phyloP scores from a whole-genome alignment of 2,329 filamentous ascomycete genomes.

The Trichophyton equinum region DNA sequence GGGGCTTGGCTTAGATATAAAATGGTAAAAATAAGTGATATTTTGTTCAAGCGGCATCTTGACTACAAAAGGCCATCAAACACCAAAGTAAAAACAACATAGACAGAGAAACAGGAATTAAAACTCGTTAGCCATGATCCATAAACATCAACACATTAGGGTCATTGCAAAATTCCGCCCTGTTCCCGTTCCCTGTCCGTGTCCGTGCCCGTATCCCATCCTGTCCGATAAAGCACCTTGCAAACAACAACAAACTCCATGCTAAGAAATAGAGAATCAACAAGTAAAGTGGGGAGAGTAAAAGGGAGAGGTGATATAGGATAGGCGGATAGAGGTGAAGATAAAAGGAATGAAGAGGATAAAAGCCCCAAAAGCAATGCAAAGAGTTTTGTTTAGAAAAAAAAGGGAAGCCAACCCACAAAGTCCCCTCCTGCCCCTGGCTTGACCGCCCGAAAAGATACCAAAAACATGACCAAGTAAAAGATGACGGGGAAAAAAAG shows the following conservation, averaged over 20 bases:
- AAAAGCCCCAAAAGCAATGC: constrained; percentile 17
- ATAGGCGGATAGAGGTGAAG: background rate
- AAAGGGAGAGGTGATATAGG: constrained; percentile 9
- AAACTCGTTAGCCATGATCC: constrained; percentile 4
- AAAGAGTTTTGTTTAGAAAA: constrained; percentile 6
- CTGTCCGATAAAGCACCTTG: constrained; percentile 4
- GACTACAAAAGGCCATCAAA: background rate
- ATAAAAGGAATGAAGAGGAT: background rate
- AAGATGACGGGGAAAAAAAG: constrained; percentile 16
- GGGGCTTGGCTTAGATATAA: background rate
- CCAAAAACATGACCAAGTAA: constrained; percentile 18
- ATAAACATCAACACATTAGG: constrained; percentile 3
- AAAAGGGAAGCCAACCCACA: background rate
- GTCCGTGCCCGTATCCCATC: background rate
- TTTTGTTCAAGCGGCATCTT: background rate
- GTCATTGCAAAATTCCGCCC: constrained; percentile 1
- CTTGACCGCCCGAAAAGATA: background rate
- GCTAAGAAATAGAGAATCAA: background rate
- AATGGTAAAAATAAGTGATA: background rate
- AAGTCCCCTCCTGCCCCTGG: background rate
- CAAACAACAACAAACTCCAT: constrained; percentile 1
- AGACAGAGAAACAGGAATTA: constrained; percentile 4
- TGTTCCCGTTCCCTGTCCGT: constrained; percentile 1
- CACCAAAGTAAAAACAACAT: background rate
- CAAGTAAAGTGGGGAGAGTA: constrained; percentile 11